Conservation (phyloP, 768 basidiomycete species). For the Termitomyces titanicus region DNA sequence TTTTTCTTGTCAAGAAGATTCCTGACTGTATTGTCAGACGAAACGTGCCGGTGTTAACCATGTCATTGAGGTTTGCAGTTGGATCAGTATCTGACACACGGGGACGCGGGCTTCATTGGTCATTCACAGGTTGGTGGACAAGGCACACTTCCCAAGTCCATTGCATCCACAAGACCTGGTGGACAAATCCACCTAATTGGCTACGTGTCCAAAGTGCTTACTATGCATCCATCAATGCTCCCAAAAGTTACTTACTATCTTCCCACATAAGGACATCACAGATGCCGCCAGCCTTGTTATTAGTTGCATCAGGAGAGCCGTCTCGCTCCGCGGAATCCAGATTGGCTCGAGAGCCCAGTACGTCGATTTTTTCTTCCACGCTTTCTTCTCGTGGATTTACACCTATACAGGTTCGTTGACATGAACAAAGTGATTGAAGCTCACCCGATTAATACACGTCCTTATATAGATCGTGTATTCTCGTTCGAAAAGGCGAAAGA, state of each 20-base stretch:
- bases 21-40: constrained; percentile 25
- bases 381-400: not conserved
- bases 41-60: constrained; percentile 35
- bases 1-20: not conserved
- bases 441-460: constrained; percentile 37
- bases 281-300: constrained; percentile 18
- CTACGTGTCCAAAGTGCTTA: constrained; percentile 36
- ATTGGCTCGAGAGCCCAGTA: constrained; percentile 59
- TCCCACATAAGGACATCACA: constrained; percentile 21
- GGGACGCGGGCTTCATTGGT: not conserved
- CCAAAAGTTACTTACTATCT: not conserved
- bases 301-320: constrained; percentile 33
- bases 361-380: constrained; percentile 13
- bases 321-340: constrained; percentile 47
- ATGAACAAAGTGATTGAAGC: constrained; percentile 48
- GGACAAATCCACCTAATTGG: constrained; percentile 52
- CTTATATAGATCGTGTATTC: constrained; percentile 57
- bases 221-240: not conserved
- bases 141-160: constrained; percentile 44
- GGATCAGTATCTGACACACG: not conserved
- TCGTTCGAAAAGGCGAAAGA: constrained; percentile 47
- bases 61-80: constrained; percentile 30
- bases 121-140: constrained; percentile 50
- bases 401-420: constrained; percentile 39
- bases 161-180: constrained; percentile 33